Percentiles rank a stretch among this genome's conserved stretches.
Evolutionary conservation across 225 moss, liverwort and hornwort species (phyloP).

Genomic region (Antitrichia curtipendula): DNA sequence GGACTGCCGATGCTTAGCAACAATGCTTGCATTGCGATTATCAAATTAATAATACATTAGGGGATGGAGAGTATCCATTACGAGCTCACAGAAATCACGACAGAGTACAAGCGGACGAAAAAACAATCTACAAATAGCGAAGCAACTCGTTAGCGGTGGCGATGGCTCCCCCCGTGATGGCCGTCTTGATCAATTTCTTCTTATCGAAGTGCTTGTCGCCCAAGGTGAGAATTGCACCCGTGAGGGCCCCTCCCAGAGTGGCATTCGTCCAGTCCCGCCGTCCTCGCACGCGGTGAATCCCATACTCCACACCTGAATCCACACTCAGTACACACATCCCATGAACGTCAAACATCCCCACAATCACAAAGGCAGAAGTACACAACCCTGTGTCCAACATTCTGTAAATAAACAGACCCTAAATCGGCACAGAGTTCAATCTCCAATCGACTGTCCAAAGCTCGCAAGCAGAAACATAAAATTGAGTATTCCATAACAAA

Average conservation of each 20-base stretch:
- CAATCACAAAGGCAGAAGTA: neutral
- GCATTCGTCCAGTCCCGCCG: conserved; percentile 70
- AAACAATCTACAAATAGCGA: conserved; percentile 4
- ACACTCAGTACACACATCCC: neutral
- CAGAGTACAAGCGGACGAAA: neutral
- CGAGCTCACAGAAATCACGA: neutral
- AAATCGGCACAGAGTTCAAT: neutral
- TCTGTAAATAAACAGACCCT: neutral
- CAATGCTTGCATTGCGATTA: neutral
- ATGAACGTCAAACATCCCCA: neutral
- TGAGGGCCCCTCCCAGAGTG: conserved; percentile 57
- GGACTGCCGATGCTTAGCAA: neutral
- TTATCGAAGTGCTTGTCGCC: conserved; percentile 24
- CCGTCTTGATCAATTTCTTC: conserved; percentile 41
- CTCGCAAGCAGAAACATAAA: neutral
- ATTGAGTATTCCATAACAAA: neutral
- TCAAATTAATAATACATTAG: neutral
- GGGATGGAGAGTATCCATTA: neutral
- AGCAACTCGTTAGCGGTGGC: conserved; percentile 65
- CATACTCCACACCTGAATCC: conserved; percentile 54
- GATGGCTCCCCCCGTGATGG: conserved; percentile 66
- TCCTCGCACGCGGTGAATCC: conserved; percentile 51
- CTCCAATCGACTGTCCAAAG: neutral
- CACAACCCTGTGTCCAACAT: neutral
- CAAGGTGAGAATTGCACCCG: conserved; percentile 49